A percentile compares a stretch with the other conserved stretches of the same genome.
Conservation (phyloP, 2,329 filamentous ascomycete genomes). For the Colletotrichum falcatum region DNA sequence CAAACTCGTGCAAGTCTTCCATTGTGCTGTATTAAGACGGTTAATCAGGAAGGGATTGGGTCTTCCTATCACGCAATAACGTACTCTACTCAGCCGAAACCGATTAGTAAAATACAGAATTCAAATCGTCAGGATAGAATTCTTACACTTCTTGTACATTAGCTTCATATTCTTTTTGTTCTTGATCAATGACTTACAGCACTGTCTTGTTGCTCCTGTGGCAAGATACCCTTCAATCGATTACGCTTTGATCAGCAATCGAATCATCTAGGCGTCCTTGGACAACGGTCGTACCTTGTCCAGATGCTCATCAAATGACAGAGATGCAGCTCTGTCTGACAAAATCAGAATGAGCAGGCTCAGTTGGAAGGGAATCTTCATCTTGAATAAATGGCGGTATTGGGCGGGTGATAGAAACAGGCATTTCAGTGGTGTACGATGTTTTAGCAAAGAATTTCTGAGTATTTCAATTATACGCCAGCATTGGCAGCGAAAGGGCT, state of each 20-base stretch:
- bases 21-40: no score
- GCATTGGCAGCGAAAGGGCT: background rate
- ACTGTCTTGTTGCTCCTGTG: background rate
- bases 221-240: background rate
- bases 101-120: background rate
- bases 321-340: background rate
- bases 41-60: background rate
- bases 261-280: background rate
- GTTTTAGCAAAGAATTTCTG: background rate
- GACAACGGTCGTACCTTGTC: background rate
- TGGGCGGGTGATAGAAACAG: no score
- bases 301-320: background rate
- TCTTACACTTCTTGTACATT: background rate
- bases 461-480: background rate
- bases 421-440: background rate
- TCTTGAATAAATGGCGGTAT: background rate
- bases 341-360: background rate
- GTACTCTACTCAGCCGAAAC: no score
- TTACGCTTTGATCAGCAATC: background rate
- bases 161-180: background rate
- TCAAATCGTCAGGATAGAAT: rapidly evolving
- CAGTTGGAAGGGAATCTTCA: background rate
- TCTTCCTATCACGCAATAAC: background rate
- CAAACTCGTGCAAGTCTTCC: no score
- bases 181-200: background rate